Percentiles rank a stretch among this genome's conserved stretches.
Evolutionary conservation across 306 rosid genomes (phyloP).

Genomic region (Vicia faba): DNA sequence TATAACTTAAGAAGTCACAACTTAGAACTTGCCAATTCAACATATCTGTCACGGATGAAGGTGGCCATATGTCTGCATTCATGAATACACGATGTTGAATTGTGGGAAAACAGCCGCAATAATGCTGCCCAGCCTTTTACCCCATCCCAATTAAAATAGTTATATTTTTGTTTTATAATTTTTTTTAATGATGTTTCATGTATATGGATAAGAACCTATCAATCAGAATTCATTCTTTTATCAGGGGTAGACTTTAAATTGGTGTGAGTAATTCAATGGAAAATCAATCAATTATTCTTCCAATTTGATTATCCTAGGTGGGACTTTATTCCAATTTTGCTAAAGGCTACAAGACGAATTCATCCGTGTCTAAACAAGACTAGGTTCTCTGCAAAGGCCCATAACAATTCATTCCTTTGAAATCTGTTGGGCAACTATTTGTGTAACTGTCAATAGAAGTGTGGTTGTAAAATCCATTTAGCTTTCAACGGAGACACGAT

Average conservation of each 20-base stretch:
- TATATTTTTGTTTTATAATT: not conserved
- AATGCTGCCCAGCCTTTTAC: not conserved
- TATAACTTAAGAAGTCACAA: conserved; percentile 22
- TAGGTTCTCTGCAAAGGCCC: not conserved
- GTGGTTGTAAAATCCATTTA: conserved; percentile 17
- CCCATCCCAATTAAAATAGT: not conserved
- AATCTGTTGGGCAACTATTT: conserved; percentile 24
- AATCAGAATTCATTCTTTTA: not conserved
- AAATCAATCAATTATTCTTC: conserved; percentile 12
- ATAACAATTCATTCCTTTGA: conserved; percentile 30
- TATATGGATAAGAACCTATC: not conserved
- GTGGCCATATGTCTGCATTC: conserved; percentile 14
- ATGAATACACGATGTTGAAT: not conserved
- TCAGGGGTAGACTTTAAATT: conserved; percentile 4
- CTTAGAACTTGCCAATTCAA: conserved; percentile 24
- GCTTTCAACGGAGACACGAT: conserved; percentile 31
- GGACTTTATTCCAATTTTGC: not conserved
- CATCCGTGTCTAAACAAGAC: not conserved
- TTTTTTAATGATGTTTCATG: conserved; percentile 6
- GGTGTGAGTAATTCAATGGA: not conserved
- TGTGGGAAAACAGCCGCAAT: not conserved
- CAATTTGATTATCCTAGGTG: not conserved
- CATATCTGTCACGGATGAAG: conserved; percentile 26
- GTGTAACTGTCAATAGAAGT: conserved; percentile 29
- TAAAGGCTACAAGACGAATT: not conserved